These are phyloP conservation scores for Lenzites betulinus DNA, from an alignment of 768 basidiomycete species.

Conservation along the genomic window DNA sequence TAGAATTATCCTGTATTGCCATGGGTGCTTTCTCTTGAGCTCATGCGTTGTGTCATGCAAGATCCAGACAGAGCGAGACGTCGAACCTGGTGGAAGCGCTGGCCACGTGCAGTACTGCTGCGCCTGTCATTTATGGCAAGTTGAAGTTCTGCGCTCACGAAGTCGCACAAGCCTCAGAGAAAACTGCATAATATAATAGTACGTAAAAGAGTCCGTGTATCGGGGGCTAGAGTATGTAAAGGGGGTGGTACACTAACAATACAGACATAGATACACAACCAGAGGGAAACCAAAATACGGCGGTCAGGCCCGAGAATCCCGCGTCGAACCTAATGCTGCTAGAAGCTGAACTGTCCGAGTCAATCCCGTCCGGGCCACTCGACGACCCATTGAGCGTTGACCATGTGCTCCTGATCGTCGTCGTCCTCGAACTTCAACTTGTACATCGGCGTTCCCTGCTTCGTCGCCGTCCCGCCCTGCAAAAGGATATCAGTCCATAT, in stretches of 20 bases:
- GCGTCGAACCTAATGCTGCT: not conserved
- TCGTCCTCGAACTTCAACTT: constrained; percentile 89
- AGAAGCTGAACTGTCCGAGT: constrained; percentile 1
- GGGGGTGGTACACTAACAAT: constrained; percentile 9
- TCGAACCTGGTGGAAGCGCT: constrained; percentile 10
- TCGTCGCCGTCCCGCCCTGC: constrained; percentile 21
- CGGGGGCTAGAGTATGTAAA: not conserved
- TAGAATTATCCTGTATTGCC: constrained; percentile 1
- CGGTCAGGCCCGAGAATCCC: not conserved
- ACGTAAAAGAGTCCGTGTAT: not conserved
- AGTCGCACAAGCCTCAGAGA: too few relatives aligned
- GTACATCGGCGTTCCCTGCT: constrained; percentile 48
- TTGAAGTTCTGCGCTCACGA: not conserved
- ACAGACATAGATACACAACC: constrained; percentile 11
- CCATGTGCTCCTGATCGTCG: constrained; percentile 77
- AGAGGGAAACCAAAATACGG: not conserved
- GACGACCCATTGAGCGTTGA: constrained; percentile 79
- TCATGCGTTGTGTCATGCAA: constrained; percentile 11
- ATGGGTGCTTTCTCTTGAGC: not conserved
- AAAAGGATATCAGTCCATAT: constrained; percentile 4
- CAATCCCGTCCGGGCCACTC: constrained; percentile 63
- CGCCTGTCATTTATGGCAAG: not conserved
- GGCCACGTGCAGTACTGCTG: constrained; percentile 4
- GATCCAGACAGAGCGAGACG: constrained; percentile 11
- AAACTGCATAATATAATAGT: too few relatives aligned